Evolutionary conservation across 2,329 filamentous ascomycete species (phyloP), one percentile per base, ranked within the genome.

Genomic region (Sarocladium kiliense): DNA sequence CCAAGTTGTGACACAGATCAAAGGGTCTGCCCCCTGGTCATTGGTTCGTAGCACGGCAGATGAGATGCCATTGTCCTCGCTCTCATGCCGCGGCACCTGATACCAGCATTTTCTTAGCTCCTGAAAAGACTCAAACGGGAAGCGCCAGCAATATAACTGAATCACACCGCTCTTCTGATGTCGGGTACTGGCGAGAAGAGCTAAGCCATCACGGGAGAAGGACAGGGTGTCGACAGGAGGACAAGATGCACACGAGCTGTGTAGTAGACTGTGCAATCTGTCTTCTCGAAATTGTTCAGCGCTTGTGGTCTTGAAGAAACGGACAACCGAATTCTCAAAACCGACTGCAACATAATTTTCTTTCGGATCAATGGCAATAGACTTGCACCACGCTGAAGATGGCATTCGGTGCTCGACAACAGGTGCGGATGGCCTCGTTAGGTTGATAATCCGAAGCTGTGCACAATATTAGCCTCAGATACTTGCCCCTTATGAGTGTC

Each of bases 1-100:
- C 72, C 72, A 74, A 0, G 71, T 74, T 1, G 66, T 70, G 16
- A 74, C 62, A 53, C 71, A 73, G 3, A 74, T 58, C 16, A 74
- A 54, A 39, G 68, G 63, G 14, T 71, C 70, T 30, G 70, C 68
- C 3, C 63, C 66, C 5, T 66, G 63, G 12, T 57, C 47, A 27
- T 23, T 36, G 3, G 64, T 66, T 10, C 70, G 65, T 51, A 68
- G 70, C n/a, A 72, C 62, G 2, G 67, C 70, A 0, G 70, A 63
- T 0, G 71, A 68, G 2, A 73, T 59, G 0, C 72, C 72, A 41
- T 70, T 69, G 54, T 74, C 72, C 59, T 74, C 72, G 0, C 68
- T 73, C 55, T 74, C 71, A 45, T 74, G 71, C 9, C 73, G 54
- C 0, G 70, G 68, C 1, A 74, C 70, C 16, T 65, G 60, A 53